Evolutionary conservation across 2,329 filamentous ascomycete species (phyloP).

Genomic region (Beauveria scarabaeidicola): DNA sequence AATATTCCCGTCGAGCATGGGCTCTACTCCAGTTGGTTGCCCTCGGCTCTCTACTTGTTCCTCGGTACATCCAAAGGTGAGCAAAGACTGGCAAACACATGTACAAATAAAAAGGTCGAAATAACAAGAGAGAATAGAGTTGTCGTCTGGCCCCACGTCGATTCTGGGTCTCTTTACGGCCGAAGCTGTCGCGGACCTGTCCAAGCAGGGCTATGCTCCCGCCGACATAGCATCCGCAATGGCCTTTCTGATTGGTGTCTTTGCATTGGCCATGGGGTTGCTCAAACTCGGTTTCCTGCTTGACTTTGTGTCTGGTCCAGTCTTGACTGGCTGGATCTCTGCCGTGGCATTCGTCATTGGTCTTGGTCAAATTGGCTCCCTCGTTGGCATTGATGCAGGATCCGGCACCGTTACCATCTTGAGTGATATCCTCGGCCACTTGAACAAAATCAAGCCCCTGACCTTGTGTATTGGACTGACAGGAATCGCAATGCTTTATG

Average conservation of each 20-base stretch:
- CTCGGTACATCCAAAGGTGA: slow-evolving; percentile 55
- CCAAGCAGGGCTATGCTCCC: slow-evolving; percentile 39
- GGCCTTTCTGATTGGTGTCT: slow-evolving; percentile 55
- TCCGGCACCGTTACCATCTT: slow-evolving; percentile 48
- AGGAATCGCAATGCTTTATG: slow-evolving; percentile 45
- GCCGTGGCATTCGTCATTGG: slow-evolving; percentile 58
- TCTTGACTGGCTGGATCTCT: slow-evolving; percentile 57
- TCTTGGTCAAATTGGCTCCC: slow-evolving; percentile 53
- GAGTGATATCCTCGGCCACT: slow-evolving; percentile 46
- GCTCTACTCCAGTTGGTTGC: slow-evolving; percentile 51
- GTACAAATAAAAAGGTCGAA: neutral
- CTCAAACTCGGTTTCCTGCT: slow-evolving; percentile 57
- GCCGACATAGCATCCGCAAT: slow-evolving; percentile 52
- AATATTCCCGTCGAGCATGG: slow-evolving; percentile 53
- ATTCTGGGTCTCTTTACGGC: slow-evolving; percentile 56
- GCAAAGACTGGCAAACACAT: neutral
- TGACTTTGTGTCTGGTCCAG: slow-evolving; percentile 57
- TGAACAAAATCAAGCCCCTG: slow-evolving; percentile 48
- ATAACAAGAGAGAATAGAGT: slow-evolving; percentile 30
- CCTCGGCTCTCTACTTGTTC: slow-evolving; percentile 47
- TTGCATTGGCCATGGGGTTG: slow-evolving; percentile 49
- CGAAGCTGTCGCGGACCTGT: slow-evolving; percentile 47
- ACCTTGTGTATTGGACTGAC: slow-evolving; percentile 52
- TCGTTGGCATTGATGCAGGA: slow-evolving; percentile 48
- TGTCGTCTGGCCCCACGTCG: slow-evolving; percentile 56